phyloP scores from a whole-genome alignment of 371 early-diverging fungal species.

The Chytridiales sp. region DNA sequence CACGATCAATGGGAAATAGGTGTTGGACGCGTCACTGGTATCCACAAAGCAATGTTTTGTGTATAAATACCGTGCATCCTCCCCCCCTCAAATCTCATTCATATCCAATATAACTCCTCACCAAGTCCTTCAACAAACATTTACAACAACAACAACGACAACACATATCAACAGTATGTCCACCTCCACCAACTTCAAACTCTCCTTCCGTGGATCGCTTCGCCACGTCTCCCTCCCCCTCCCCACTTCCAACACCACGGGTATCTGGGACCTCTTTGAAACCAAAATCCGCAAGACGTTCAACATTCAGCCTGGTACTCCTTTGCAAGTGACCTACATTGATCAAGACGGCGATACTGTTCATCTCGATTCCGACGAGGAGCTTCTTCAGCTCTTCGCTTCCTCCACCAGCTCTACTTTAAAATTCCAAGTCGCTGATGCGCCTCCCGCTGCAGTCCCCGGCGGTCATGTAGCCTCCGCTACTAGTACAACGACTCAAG shows the following conservation, averaged over 20 bases:
- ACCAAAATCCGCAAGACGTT: conserved; percentile 18
- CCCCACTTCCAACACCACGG: background rate
- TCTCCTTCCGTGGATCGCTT: conserved; percentile 19
- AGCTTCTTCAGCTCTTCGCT: conserved; percentile 22
- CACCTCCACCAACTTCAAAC: conserved; percentile 10
- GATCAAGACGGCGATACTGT: conserved; percentile 33
- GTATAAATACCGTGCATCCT: no score
- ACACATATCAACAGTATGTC: background rate
- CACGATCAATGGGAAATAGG: no score
- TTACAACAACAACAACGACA: background rate
- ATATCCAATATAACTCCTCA: no score
- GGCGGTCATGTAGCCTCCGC: background rate
- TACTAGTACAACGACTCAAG: no score
- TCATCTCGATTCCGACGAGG: conserved; percentile 29
- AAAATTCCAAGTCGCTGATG: background rate
- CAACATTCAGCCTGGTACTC: conserved; percentile 7
- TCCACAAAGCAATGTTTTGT: no score
- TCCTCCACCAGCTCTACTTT: background rate
- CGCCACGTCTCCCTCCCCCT: conserved; percentile 12
- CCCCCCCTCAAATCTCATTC: no score
- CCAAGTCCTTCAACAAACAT: no score
- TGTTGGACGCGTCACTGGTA: no score
- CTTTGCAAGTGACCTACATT: conserved; percentile 25
- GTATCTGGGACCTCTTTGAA: conserved; percentile 23
- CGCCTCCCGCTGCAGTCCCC: conserved; percentile 1